Evolutionary conservation across 2,329 filamentous ascomycete genomes (phyloP), one percentile per base, ranked within the genome.

Genomic region (Didymella sp.): DNA sequence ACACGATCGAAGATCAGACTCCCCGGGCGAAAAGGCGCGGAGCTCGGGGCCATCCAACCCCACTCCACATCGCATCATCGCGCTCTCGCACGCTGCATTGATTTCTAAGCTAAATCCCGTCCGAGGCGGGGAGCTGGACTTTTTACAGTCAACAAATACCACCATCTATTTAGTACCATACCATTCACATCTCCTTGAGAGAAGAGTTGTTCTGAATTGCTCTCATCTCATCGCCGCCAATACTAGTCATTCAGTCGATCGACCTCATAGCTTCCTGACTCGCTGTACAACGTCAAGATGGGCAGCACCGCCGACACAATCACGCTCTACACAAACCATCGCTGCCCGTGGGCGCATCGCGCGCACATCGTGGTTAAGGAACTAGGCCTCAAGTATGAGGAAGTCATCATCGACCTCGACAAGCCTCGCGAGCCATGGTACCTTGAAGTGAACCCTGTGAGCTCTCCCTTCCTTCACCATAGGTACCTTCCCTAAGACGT

Each of bases 301-400:
- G 50, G 49, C 41, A 51, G 49, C 25, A 44, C 55, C 46, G 70
- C 66, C 37, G 59, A 67, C 31, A 84, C 85, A 63, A 86, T 90
- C 73, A 87, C 79, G 28, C 79, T 91, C 38, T 92, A 92, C 77
- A 91, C 89, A 45, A 89, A 87, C 78, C 87, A 86, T 64, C 48
- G 64, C 46, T 92, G 89, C 73, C 89, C 89, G 21, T 92, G 84
- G 74, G 90, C 89, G 15, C 90, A 94, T 71, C 88, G 91, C 31
- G 89, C 86, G 1, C 88, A 92, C 66, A 91, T 92, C 57, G 84
- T 84, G 6, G 82, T 92, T 24, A 81, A 83, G 27, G 89, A 92
- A 70, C 82, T 89, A 12, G 81, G 81, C 11, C 70, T 92, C 27
- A 80, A 84, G 0, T 90, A 85, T 67, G 86, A 90, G 55, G 87